A percentile compares a stretch with the other conserved stretches of the same genome.
phyloP scores from a whole-genome alignment of 495 filamentous ascomycete species.

The Oidiodendron maius region DNA sequence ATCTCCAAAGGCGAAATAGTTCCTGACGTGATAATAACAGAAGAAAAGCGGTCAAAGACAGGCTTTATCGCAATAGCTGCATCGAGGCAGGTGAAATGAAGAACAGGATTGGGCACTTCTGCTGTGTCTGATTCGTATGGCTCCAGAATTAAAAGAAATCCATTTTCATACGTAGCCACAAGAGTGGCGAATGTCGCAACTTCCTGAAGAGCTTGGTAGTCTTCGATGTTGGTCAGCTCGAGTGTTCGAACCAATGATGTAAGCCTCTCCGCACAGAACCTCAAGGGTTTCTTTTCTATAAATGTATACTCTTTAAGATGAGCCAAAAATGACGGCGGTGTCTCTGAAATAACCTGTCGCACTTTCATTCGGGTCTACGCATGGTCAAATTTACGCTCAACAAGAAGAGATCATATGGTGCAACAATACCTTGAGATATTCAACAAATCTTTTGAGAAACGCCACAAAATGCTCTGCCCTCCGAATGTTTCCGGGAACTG shows the following conservation, averaged over 20 bases:
- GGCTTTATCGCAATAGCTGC: constrained; percentile 98
- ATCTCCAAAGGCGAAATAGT: constrained; percentile 97
- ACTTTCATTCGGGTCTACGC: constrained; percentile 90
- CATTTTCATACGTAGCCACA: constrained; percentile 94
- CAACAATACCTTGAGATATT: constrained; percentile 75
- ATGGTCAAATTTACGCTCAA: neutral
- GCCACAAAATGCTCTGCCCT: constrained; percentile 94
- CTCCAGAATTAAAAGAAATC: constrained; percentile 92
- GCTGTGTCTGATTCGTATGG: constrained; percentile 94
- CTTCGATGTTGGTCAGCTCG: constrained; percentile 95
- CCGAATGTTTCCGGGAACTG: constrained; percentile 93
- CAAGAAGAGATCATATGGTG: too few relatives aligned
- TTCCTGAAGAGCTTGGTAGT: constrained; percentile 95
- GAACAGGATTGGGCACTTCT: constrained; percentile 88
- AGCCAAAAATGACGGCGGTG: constrained; percentile 85
- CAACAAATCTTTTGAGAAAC: constrained; percentile 93
- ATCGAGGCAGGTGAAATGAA: constrained; percentile 96
- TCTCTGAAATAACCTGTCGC: constrained; percentile 92
- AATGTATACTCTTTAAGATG: constrained; percentile 94
- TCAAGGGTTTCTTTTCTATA: constrained; percentile 94
- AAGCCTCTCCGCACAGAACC: constrained; percentile 90
- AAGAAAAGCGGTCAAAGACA: constrained; percentile 93
- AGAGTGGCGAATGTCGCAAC: constrained; percentile 98
- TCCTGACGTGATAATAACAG: constrained; percentile 97
- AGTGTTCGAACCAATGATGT: constrained; percentile 93